Evolutionary conservation across 352 stramenopile species (phyloP).

Genomic region (Elongisporangium prolatum): DNA sequence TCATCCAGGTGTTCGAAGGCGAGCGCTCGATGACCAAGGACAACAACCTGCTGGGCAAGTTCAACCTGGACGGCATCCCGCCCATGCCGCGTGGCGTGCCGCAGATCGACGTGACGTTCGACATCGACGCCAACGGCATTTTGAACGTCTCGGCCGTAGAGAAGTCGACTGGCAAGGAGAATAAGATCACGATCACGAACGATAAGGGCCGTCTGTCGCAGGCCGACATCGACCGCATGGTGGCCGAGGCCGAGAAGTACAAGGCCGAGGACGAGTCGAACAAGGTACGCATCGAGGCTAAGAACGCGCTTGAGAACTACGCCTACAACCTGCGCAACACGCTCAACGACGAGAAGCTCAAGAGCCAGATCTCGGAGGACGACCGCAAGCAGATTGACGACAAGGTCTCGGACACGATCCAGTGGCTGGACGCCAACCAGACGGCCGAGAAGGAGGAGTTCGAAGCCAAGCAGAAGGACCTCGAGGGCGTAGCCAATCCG

Average conservation of each 20-base stretch:
- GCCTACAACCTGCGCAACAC: slow-evolving; percentile 81
- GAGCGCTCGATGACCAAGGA: slow-evolving; percentile 88
- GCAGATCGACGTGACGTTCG: slow-evolving; percentile 73
- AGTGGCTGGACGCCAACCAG: slow-evolving; percentile 59
- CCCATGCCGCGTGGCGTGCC: slow-evolving; percentile 62
- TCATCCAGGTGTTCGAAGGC: slow-evolving; percentile 77
- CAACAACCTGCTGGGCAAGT: slow-evolving; percentile 71
- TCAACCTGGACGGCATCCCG: slow-evolving; percentile 57
- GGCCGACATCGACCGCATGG: slow-evolving; percentile 91
- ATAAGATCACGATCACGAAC: slow-evolving; percentile 95
- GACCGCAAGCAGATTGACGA: slow-evolving; percentile 52
- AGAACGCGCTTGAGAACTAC: slow-evolving; percentile 90
- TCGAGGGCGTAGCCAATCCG: slow-evolving; percentile 80
- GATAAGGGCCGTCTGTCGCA: slow-evolving; percentile 91
- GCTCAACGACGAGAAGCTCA: slow-evolving; percentile 78
- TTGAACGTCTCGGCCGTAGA: slow-evolving; percentile 81
- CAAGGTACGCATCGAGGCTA: slow-evolving; percentile 58
- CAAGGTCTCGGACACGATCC: slow-evolving; percentile 56
- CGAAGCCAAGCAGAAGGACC: slow-evolving; percentile 87
- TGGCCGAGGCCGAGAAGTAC: slow-evolving; percentile 90
- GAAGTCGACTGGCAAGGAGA: slow-evolving; percentile 86
- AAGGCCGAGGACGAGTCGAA: slow-evolving; percentile 87
- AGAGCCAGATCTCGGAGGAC: slow-evolving; percentile 50
- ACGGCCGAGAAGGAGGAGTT: slow-evolving; percentile 77
- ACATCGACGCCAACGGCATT: slow-evolving; percentile 79